These are phyloP conservation scores for Calocera cornea DNA, from an alignment of 768 basidiomycete species.

Conservation along the genomic window DNA sequence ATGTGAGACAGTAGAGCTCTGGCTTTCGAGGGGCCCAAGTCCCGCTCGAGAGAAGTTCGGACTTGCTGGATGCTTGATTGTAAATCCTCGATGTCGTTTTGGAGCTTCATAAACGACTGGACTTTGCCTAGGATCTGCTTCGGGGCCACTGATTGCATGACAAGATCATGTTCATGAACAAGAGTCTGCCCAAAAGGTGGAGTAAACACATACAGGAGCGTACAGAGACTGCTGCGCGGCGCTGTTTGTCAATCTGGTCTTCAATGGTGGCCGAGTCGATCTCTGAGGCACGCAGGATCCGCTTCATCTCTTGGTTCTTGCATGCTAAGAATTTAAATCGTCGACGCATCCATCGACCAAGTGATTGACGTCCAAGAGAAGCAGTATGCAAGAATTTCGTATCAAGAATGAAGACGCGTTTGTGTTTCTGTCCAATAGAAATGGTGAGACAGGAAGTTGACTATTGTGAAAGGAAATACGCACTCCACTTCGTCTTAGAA, in stretches of 20 bases:
- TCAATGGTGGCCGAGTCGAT: neutral
- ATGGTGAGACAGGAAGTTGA: neutral
- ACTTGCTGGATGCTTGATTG: neutral
- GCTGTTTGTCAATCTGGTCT: neutral
- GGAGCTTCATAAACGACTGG: neutral
- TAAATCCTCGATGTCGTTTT: neutral
- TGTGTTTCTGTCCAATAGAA: neutral
- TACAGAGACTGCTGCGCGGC: neutral
- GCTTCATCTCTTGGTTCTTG: neutral
- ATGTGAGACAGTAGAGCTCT: neutral
- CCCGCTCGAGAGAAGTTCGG: neutral
- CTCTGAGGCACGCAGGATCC: neutral
- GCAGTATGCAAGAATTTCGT: neutral
- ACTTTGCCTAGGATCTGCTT: neutral
- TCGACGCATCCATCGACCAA: neutral
- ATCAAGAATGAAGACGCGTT: neutral
- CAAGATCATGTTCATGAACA: neutral
- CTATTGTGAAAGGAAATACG: neutral
- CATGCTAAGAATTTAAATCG: neutral
- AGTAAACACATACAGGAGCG: neutral
- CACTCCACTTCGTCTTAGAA: conserved; percentile 8
- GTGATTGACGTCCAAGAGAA: neutral
- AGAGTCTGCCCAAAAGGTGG: neutral
- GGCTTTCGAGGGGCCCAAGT: neutral
- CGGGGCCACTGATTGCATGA: neutral